Percentiles rank a stretch among this genome's conserved stretches.
These are phyloP conservation scores for Fraxinus nigra DNA, from an alignment of 305 asterid genomes.

Conservation along the genomic window DNA sequence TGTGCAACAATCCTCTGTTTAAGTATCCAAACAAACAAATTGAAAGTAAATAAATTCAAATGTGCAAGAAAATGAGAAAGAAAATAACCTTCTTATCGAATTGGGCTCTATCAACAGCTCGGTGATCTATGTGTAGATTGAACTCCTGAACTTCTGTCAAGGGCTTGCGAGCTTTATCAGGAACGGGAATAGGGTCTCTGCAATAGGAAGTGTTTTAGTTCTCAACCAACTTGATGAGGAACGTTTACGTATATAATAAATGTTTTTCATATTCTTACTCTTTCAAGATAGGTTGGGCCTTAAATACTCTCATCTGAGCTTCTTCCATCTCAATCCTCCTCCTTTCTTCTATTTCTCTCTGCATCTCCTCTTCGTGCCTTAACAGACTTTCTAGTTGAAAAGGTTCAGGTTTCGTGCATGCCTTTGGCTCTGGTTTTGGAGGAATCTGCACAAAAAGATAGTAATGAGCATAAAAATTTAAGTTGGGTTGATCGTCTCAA, in stretches of 20 bases:
- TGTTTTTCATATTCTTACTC: constrained; percentile 42
- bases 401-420: constrained; percentile 83
- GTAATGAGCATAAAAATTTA: not conserved
- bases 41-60: not conserved
- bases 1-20: constrained; percentile 28
- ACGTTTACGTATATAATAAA: not conserved
- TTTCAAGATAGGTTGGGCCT: constrained; percentile 78
- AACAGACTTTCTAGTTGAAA: constrained; percentile 72
- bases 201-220: not conserved
- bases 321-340: constrained; percentile 64
- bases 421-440: constrained; percentile 84
- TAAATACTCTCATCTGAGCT: constrained; percentile 71
- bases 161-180: constrained; percentile 67
- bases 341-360: constrained; percentile 79
- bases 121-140: constrained; percentile 65
- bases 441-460: constrained; percentile 53
- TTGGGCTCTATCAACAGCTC: constrained; percentile 80
- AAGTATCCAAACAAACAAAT: constrained; percentile 14
- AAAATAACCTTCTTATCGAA: constrained; percentile 75
- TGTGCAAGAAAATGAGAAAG: not conserved
- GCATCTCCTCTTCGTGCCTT: constrained; percentile 86
- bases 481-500: not conserved
- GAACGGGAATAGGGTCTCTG: constrained; percentile 94
- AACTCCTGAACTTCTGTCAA: constrained; percentile 84
- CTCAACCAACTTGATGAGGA: not conserved